Evolutionary conservation across 2,329 filamentous ascomycete genomes (phyloP), one percentile per base, ranked within the genome.

Genomic region (Saccharata proteae): DNA sequence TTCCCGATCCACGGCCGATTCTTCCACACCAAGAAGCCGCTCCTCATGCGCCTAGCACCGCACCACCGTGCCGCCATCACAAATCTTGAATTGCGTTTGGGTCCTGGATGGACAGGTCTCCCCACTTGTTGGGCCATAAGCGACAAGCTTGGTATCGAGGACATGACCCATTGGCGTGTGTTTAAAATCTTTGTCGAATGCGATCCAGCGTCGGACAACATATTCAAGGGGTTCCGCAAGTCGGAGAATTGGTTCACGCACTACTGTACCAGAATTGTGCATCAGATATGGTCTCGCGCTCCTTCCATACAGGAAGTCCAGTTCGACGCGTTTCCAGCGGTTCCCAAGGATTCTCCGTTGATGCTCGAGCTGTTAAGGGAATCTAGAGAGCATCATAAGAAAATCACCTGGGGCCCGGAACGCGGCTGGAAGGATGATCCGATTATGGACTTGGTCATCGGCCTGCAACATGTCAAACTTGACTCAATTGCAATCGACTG

Each of bases 1-100:
- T 69, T 71, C 40, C 62, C 61, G 1, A 52, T 66, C 16, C 63
- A 70, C 43, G 62, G 66, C 26, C 63, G 63, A 33, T 63, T 77
- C 55, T 80, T 80, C 60, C 78, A 82, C 55, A 75, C 74, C 17
- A 81, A 81, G 57, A 72, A 71, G 42, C 80, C 80, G 1, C 61
- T 86, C 0, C 62, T 86, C 16, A 68, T 75, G 5, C 73, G 79
- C 12, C 55, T 86, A 33, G 71, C 73, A 13, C 54, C 69, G 0
- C 59, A 57, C 17, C 76, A 80, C 49, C 69, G 77, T 19, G 57
- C 59, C 11, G 65, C 58, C 26, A 62, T 86, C 26, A 74, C 67
- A 1, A 69, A 69, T 0, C 57, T 86, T 3, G 75, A 86, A 52
- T 54, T 86, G 32, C 70, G 80, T 3, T 61, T 86, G 0, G 80